Percentiles rank a stretch among this genome's conserved stretches.
Conservation (phyloP, 306 rosid genomes). For the Cyclanthera cordifolia region DNA sequence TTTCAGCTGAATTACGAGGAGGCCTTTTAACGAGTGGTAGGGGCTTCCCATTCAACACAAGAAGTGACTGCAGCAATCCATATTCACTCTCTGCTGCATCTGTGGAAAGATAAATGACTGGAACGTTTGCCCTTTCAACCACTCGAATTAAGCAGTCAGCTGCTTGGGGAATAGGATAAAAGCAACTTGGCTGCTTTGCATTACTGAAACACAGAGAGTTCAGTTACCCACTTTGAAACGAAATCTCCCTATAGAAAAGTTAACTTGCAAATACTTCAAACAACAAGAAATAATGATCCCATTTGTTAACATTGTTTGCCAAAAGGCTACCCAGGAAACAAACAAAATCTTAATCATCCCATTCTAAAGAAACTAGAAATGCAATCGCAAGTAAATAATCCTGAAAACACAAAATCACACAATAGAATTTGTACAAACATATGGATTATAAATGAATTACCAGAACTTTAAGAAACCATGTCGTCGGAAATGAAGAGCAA, state of each 20-base stretch:
- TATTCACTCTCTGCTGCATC: conserved; percentile 95
- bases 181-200: conserved; percentile 72
- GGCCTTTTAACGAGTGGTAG: conserved; percentile 85
- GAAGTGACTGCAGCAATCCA: conserved; percentile 65
- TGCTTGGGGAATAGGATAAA: conserved; percentile 95
- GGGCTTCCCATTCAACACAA: conserved; percentile 52
- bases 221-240: background rate
- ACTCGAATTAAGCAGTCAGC: conserved; percentile 68
- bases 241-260: background rate
- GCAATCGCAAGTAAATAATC: background rate
- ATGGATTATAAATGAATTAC: conserved; percentile 21
- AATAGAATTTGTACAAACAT: background rate
- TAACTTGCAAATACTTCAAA: background rate
- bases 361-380: background rate
- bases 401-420: background rate
- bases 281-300: background rate
- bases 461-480: conserved; percentile 96
- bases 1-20: conserved; percentile 74
- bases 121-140: conserved; percentile 54
- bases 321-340: background rate
- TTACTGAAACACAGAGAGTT: conserved; percentile 40
- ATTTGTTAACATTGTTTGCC: background rate
- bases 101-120: conserved; percentile 77
- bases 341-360: background rate
- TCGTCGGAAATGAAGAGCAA: conserved; percentile 82